Evolutionary conservation across 2,329 filamentous ascomycete genomes (phyloP).

Genomic region (Zymoseptoria brevis): DNA sequence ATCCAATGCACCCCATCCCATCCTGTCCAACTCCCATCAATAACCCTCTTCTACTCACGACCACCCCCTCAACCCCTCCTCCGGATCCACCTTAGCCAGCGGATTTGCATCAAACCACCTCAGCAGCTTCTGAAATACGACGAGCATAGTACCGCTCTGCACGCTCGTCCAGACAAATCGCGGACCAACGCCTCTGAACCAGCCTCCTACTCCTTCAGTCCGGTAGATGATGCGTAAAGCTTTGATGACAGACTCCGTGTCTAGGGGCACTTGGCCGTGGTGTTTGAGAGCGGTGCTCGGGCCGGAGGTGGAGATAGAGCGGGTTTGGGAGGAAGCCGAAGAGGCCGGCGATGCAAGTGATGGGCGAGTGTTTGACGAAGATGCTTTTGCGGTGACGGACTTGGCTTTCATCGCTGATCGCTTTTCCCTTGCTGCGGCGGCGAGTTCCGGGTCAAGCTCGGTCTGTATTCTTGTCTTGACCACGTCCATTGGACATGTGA

Average conservation of each 20-base stretch:
- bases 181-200: slow-evolving; percentile 91
- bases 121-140: slow-evolving; percentile 83
- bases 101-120: slow-evolving; percentile 61
- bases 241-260: slow-evolving; percentile 81
- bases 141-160: slow-evolving; percentile 93
- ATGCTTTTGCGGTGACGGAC: neutral
- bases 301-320: slow-evolving; percentile 76
- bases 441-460: slow-evolving; percentile 57
- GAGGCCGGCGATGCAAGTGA: slow-evolving; percentile 7
- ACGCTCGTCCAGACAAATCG: slow-evolving; percentile 94
- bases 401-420: slow-evolving; percentile 10
- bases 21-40: neutral
- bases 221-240: slow-evolving; percentile 82
- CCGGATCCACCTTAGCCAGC: slow-evolving; percentile 25
- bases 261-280: slow-evolving; percentile 69
- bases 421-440: slow-evolving; percentile 23
- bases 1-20: neutral
- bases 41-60: neutral
- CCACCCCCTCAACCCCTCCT: slow-evolving; percentile 18
- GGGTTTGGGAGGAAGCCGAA: slow-evolving; percentile 4
- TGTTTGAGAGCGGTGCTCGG: slow-evolving; percentile 74
- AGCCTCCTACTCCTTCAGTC: slow-evolving; percentile 78
- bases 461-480: slow-evolving; percentile 97
- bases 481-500: slow-evolving; percentile 93
- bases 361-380: slow-evolving; percentile 5